Conservation (phyloP, 768 basidiomycete species). For the Phlebiopsis gigantea region DNA sequence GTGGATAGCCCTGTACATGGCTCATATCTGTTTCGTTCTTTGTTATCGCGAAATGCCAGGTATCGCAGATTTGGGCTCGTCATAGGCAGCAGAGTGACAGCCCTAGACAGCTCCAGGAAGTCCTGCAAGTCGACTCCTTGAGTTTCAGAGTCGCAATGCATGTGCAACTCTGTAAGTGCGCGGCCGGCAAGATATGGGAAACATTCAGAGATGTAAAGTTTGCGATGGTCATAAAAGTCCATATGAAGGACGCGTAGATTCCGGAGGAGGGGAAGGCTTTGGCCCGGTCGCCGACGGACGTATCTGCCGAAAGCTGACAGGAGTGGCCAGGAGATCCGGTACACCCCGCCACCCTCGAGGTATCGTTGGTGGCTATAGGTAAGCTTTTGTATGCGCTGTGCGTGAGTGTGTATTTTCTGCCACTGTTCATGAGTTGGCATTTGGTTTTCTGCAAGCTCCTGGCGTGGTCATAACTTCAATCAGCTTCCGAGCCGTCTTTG, state of each 20-base stretch:
- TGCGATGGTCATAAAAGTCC: conserved; percentile 6
- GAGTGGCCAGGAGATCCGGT: neutral
- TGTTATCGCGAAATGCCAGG: conserved; percentile 1
- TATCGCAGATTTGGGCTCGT: neutral
- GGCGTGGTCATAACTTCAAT: neutral
- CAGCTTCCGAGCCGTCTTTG: too few species aligned
- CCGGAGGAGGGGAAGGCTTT: neutral
- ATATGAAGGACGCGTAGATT: neutral
- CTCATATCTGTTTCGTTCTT: neutral
- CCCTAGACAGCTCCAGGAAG: neutral
- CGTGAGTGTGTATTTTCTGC: neutral
- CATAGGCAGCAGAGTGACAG: neutral
- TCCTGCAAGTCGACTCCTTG: neutral
- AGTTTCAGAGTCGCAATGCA: conserved; percentile 1
- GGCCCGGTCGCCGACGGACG: neutral
- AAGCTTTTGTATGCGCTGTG: conserved; percentile 1
- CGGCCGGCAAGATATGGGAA: conserved; percentile 5
- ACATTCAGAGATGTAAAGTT: conserved; percentile 2
- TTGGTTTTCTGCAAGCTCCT: neutral
- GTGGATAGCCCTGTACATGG: neutral
- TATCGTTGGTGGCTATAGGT: conserved; percentile 3
- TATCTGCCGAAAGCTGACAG: neutral
- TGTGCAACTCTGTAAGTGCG: neutral
- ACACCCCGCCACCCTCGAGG: neutral
- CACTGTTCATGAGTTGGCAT: neutral